Percentiles rank a stretch among this genome's conserved stretches.
phyloP scores from a whole-genome alignment of 1,284 basidiomycete species.

The Leucoagaricus sp. region DNA sequence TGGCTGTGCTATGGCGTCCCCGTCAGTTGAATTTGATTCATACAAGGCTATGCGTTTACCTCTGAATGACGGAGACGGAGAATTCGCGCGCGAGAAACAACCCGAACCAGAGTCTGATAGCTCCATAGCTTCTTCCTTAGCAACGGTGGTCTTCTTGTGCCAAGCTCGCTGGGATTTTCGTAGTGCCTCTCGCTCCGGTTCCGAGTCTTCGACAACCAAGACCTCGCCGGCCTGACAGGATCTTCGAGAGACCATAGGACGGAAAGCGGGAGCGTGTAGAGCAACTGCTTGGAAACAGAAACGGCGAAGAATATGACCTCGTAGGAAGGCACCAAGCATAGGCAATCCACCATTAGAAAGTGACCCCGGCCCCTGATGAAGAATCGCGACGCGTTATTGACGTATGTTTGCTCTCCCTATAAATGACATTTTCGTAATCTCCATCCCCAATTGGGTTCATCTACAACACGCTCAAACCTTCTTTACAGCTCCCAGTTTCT shows the following conservation, averaged over 20 bases:
- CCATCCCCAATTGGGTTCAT: not conserved
- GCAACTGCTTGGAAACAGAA: not conserved
- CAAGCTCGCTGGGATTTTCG: slow-evolving; percentile 12
- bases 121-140: not conserved
- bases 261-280: not conserved
- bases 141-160: not conserved
- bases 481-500: not conserved
- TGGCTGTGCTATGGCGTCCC: not conserved
- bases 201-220: slow-evolving; percentile 60
- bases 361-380: not conserved
- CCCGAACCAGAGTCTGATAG: not conserved
- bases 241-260: not conserved
- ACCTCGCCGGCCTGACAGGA: slow-evolving; percentile 27
- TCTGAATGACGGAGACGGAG: not conserved
- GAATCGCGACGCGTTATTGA: slow-evolving; percentile 13
- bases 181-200: slow-evolving; percentile 60
- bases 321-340: slow-evolving; percentile 1
- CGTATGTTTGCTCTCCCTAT: slow-evolving; percentile 1
- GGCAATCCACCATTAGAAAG: not conserved
- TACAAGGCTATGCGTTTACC: no score
- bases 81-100: not conserved
- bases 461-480: slow-evolving; percentile 3
- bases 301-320: not conserved
- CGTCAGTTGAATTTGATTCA: not conserved
- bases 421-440: not conserved